Evolutionary conservation across 768 basidiomycete genomes (phyloP).

Genomic region (Lactarius indigo): DNA sequence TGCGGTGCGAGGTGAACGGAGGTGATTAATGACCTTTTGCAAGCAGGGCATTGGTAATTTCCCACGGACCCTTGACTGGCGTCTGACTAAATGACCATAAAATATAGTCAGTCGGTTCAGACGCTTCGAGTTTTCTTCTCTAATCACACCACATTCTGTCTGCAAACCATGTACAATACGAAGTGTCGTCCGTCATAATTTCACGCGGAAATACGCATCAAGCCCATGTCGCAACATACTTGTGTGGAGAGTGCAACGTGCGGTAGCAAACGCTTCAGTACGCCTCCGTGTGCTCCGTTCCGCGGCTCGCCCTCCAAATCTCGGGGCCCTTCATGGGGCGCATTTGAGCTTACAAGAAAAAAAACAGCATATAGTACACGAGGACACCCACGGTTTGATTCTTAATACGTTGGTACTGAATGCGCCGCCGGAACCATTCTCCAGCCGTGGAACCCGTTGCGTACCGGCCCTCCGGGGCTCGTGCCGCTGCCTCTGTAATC

Average conservation of each 20-base stretch:
- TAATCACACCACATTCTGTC: no score
- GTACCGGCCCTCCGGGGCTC: conserved; percentile 35
- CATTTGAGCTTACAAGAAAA: background rate
- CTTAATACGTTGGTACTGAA: conserved; percentile 35
- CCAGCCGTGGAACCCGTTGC: conserved; percentile 37
- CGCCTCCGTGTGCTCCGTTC: conserved; percentile 19
- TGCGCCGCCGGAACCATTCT: conserved; percentile 42
- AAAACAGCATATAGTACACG: no score
- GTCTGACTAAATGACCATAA: no score
- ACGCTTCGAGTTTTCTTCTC: no score
- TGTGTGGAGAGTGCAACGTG: background rate
- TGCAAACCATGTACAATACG: background rate
- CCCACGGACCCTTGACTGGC: no score
- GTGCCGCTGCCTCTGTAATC: conserved; percentile 43
- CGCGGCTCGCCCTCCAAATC: conserved; percentile 20
- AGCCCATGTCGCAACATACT: background rate
- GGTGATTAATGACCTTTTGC: no score
- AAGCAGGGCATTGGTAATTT: no score
- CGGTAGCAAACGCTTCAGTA: background rate
- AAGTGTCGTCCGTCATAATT: background rate
- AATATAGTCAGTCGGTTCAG: no score
- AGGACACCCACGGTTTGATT: background rate
- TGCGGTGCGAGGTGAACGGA: no score
- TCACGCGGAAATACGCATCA: background rate
- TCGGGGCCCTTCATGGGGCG: conserved; percentile 8